These are phyloP conservation scores for Amaranthus hypochondriacus DNA, from an alignment of 148 eudicot genomes.

Conservation along the genomic window DNA sequence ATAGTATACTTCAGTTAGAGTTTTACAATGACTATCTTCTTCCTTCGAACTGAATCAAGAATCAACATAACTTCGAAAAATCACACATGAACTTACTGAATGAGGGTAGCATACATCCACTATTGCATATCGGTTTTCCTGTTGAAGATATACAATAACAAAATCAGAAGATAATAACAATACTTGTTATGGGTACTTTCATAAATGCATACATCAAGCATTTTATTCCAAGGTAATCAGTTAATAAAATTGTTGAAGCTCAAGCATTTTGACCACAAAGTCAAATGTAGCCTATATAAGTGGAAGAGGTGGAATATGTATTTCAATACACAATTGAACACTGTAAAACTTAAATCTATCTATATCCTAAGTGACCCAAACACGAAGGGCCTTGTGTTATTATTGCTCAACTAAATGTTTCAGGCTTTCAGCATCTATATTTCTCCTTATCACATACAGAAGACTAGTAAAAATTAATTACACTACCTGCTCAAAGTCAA, in stretches of 20 bases:
- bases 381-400: neutral
- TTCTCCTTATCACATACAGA: neutral
- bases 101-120: constrained; percentile 84
- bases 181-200: no score
- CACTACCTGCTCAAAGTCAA: constrained; percentile 97
- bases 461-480: neutral
- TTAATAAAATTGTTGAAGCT: no score
- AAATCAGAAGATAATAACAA: neutral
- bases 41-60: constrained; percentile 2
- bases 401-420: neutral
- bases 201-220: no score
- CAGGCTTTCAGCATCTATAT: neutral
- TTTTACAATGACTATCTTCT: neutral
- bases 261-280: neutral
- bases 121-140: constrained; percentile 87
- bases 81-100: constrained; percentile 47
- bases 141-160: constrained; percentile 21
- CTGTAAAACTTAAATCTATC: neutral
- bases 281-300: neutral
- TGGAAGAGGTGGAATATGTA: neutral
- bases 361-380: neutral
- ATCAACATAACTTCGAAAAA: constrained; percentile 13
- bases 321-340: neutral
- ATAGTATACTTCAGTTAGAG: constrained; percentile 14
- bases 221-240: no score